A percentile compares a stretch with the other conserved stretches of the same genome.
These are phyloP conservation scores for Vicia sativa DNA, from an alignment of 306 rosid genomes.

Conservation along the genomic window DNA sequence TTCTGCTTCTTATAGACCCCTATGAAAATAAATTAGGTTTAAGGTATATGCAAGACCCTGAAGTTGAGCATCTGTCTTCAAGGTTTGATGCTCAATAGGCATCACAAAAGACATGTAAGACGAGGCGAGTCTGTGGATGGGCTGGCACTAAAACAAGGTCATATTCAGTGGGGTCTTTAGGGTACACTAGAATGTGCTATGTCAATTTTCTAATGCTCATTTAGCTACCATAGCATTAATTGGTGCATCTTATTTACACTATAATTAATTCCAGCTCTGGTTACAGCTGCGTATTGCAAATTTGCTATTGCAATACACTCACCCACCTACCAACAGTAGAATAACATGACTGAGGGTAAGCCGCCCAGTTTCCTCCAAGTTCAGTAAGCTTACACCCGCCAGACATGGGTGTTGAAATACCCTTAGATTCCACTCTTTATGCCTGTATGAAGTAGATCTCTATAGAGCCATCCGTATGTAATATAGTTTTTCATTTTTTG, in stretches of 20 bases:
- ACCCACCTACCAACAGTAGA: neutral
- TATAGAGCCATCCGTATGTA: too few species aligned
- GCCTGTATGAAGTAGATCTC: too few species aligned
- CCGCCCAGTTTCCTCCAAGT: too few species aligned
- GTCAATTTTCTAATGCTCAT: neutral
- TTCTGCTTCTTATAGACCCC: too few species aligned
- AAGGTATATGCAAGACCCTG: neutral
- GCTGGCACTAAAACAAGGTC: neutral
- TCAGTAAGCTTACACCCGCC: too few species aligned
- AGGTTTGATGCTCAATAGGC: neutral
- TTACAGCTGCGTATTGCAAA: too few species aligned
- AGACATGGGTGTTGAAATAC: too few species aligned
- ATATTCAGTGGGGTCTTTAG: neutral
- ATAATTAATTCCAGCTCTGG: neutral
- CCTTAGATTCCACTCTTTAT: too few species aligned
- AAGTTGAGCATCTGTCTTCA: neutral
- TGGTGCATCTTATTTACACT: neutral
- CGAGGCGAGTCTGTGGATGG: neutral
- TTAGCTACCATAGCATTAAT: neutral
- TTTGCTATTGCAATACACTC: slow-evolving; percentile 3
- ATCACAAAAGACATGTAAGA: neutral
- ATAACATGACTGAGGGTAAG: neutral
- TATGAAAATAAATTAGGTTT: too few species aligned
- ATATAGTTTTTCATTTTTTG: too few species aligned
- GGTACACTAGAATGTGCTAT: neutral